Evolutionary conservation across 768 basidiomycete species (phyloP), one percentile per base, ranked within the genome.

Genomic region (Suillus subalutaceus): DNA sequence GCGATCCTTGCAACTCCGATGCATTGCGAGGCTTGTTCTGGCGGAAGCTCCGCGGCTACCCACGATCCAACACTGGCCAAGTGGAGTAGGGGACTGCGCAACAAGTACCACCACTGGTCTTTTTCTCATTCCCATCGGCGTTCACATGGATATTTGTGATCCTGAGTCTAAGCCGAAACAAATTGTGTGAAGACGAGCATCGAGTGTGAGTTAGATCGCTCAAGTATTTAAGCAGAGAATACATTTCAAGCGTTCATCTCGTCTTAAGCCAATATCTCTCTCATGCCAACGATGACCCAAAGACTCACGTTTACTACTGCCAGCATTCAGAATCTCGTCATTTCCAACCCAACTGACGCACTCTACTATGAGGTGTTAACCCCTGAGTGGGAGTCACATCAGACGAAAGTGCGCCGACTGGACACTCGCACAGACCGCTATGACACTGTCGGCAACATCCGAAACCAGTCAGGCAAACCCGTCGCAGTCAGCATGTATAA

Each of bases 321-420:
- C 50, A 73, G 70, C 58, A 62, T 80, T 61, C 74, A 72, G 63
- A 81, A 79, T 65, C 75, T 79, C 67, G 71, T 79, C 46, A 74
- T 81, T 60, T 75, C 81, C 46, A 81, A 78, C 64, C 72, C 66
- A 41, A 74, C 71, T 64, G 81, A 82, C 67, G 71, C 70, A 66
- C 71, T 79, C 63, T 80, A 79, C 74, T 83, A 78, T 65, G 82
- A 82, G 64, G 69, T 82, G 63, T 72, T 76, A 44, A 82, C 80
- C 40, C 80, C 78, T 20, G 72, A 74, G 50, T 79, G 80, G 80
- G 78, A 77, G 60, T 69, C 73, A 8, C 67, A 73, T 53, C 46
- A 69, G 68, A 83, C 82, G 67, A 77, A 72, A 62, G 68, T 82
- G 50, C 70, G 70, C 50, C 71, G 76, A 59, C 73, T 80, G 30